Percentiles rank a stretch among this genome's conserved stretches.
phyloP scores from a whole-genome alignment of 768 basidiomycete species.

The Termitomyces heimii region DNA sequence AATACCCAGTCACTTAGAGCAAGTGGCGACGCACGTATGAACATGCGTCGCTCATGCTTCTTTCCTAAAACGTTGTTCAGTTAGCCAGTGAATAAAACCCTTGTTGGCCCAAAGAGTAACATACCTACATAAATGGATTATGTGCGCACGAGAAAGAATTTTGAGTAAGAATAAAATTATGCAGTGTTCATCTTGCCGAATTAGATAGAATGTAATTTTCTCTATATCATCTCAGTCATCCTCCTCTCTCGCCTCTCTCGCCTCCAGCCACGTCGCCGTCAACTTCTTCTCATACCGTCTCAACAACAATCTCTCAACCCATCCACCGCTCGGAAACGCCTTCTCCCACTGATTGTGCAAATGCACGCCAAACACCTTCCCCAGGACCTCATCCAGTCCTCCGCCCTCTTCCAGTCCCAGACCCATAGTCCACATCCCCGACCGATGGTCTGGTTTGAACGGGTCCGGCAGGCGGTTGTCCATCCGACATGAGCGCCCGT shows the following conservation, averaged over 20 bases:
- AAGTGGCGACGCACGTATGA: not conserved
- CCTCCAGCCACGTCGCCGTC: not conserved
- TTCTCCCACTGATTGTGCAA: conserved; percentile 97
- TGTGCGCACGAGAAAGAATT: not conserved
- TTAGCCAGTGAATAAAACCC: not conserved
- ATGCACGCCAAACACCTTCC: conserved; percentile 82
- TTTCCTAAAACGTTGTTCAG: not conserved
- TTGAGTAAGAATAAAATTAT: not conserved
- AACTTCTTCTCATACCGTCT: conserved; percentile 45
- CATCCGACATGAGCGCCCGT: conserved; percentile 84
- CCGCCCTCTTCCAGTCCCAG: conserved; percentile 56
- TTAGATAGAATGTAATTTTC: not conserved
- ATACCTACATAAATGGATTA: not conserved
- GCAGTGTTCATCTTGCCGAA: not conserved
- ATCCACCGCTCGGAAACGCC: conserved; percentile 73
- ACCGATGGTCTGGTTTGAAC: conserved; percentile 51
- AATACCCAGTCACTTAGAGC: no score
- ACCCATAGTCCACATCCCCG: conserved; percentile 65
- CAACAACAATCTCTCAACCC: conserved; percentile 81
- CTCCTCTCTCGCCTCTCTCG: not conserved
- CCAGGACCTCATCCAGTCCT: conserved; percentile 53
- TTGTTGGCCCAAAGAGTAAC: not conserved
- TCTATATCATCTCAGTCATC: not conserved
- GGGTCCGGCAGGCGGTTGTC: conserved; percentile 95
- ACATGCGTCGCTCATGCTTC: not conserved